Conservation (phyloP, 2,329 filamentous ascomycete genomes). For the Didymella lethalis region DNA sequence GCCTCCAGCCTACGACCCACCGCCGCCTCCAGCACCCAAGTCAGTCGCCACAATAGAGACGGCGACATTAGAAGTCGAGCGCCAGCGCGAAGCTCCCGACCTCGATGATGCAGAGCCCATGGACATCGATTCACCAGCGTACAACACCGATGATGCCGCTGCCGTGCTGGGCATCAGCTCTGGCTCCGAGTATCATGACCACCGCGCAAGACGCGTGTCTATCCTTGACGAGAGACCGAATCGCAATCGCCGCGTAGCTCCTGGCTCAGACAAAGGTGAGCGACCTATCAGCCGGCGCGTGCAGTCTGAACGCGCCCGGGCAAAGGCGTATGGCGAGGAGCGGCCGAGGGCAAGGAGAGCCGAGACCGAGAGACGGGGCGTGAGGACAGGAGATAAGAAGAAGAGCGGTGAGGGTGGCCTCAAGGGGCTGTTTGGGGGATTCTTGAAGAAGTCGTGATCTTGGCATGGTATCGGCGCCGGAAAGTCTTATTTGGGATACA, state of each 20-base stretch:
- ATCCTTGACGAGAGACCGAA: constrained; percentile 41
- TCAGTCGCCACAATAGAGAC: constrained; percentile 24
- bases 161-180: constrained; percentile 38
- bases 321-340: constrained; percentile 37
- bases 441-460: constrained; percentile 37
- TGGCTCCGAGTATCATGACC: constrained; percentile 41
- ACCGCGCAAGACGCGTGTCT: constrained; percentile 36
- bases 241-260: constrained; percentile 40
- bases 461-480: constrained; percentile 3
- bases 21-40: constrained; percentile 22
- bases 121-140: constrained; percentile 13
- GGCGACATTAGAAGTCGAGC: constrained; percentile 28
- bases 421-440: constrained; percentile 43
- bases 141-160: constrained; percentile 37
- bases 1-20: constrained; percentile 26
- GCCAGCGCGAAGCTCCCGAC: constrained; percentile 10
- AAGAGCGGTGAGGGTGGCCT: constrained; percentile 42
- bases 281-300: constrained; percentile 38
- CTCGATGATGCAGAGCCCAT: constrained; percentile 1
- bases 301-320: constrained; percentile 40
- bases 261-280: constrained; percentile 39
- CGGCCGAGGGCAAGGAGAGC: constrained; percentile 32
- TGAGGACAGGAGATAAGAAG: constrained; percentile 34
- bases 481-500: constrained; percentile 5
- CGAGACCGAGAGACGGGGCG: constrained; percentile 22